Conservation (phyloP, 2,329 filamentous ascomycete species). For the Curvularia verruculosa region DNA sequence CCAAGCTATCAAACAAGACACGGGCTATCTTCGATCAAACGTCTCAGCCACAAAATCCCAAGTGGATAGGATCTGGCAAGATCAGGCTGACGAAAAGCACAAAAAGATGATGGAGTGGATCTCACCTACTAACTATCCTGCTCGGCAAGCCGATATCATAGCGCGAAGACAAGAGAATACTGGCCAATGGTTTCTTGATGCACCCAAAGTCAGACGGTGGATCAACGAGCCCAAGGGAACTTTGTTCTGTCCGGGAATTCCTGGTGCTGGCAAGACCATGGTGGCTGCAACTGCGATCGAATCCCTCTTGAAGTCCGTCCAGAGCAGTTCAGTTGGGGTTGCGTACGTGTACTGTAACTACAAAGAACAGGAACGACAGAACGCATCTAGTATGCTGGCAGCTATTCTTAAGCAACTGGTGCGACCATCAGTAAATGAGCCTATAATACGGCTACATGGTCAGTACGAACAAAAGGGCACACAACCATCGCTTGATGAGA, state of each 20-base stretch:
- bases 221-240: conserved; percentile 26
- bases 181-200: conserved; percentile 56
- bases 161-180: conserved; percentile 49
- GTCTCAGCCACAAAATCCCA: conserved; percentile 6
- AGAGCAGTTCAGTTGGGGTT: conserved; percentile 43
- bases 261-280: conserved; percentile 59
- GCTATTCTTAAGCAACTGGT: conserved; percentile 14
- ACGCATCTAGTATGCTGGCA: neutral
- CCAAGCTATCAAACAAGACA: conserved; percentile 20
- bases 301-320: conserved; percentile 40
- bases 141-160: conserved; percentile 52
- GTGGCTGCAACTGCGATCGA: conserved; percentile 53
- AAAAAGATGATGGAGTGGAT: conserved; percentile 45
- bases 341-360: conserved; percentile 40
- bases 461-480: conserved; percentile 8
- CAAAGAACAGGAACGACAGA: neutral
- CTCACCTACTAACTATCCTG: conserved; percentile 43
- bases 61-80: conserved; percentile 11
- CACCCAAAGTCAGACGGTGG: conserved; percentile 24
- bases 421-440: neutral
- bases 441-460: conserved; percentile 8
- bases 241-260: conserved; percentile 35
- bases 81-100: conserved; percentile 1
- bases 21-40: neutral
- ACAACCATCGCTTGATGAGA: conserved; percentile 14